Conservation (phyloP, 179 eudicot genomes). For the Actinidia chinensis region DNA sequence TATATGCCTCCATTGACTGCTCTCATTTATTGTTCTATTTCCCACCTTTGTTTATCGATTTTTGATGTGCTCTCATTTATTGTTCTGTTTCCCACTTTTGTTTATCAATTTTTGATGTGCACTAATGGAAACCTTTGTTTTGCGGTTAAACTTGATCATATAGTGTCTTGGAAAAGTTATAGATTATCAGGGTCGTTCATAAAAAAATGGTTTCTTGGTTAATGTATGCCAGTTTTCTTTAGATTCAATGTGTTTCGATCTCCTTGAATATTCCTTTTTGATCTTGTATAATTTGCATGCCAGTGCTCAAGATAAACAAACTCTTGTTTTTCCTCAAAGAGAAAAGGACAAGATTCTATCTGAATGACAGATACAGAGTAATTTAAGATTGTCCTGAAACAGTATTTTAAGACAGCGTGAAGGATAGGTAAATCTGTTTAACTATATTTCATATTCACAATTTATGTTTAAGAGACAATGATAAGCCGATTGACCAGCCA, state of each 20-base stretch:
- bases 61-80: not conserved
- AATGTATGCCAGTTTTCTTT: not conserved
- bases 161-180: no score
- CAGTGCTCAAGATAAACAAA: not conserved
- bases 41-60: not conserved
- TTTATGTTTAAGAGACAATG: no score
- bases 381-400: no score
- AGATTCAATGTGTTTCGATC: not conserved
- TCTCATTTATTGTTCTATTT: not conserved
- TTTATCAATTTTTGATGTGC: no score
- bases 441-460: no score
- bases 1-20: not conserved
- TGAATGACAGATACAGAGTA: not conserved
- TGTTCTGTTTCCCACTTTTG: not conserved
- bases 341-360: not conserved
- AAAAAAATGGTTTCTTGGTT: not conserved
- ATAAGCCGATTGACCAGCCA: no score
- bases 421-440: no score
- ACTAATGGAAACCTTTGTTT: no score
- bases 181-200: not conserved
- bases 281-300: not conserved
- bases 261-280: not conserved
- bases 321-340: not conserved
- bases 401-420: no score
- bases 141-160: no score